Percentiles rank a stretch among this genome's conserved stretches.
phyloP scores from a whole-genome alignment of 2,329 filamentous ascomycete species.

The Didymella sp. region DNA sequence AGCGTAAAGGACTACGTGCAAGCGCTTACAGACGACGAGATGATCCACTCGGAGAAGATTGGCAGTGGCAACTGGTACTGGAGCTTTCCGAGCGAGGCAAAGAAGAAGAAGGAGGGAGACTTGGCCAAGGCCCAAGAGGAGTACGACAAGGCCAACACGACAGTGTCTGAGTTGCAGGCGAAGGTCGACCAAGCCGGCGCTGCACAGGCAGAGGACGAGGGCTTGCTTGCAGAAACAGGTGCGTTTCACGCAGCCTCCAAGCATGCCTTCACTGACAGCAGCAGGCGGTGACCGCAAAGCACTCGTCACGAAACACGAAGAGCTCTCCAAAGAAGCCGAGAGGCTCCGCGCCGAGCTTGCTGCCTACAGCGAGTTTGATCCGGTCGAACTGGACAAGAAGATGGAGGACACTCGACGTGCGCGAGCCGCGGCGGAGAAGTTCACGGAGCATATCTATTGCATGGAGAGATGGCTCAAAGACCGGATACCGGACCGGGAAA shows the following conservation, averaged over 20 bases:
- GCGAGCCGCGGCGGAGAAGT: slow-evolving; percentile 45
- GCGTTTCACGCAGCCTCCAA: background rate
- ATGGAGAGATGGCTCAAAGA: slow-evolving; percentile 56
- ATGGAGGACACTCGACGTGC: slow-evolving; percentile 39
- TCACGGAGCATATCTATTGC: slow-evolving; percentile 54
- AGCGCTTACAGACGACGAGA: slow-evolving; percentile 65
- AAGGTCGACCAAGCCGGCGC: slow-evolving; percentile 51
- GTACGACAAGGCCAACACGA: slow-evolving; percentile 46
- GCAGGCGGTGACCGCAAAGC: slow-evolving; percentile 47
- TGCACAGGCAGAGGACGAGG: slow-evolving; percentile 50
- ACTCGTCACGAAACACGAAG: slow-evolving; percentile 46
- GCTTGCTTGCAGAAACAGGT: slow-evolving; percentile 45
- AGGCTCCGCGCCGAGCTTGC: slow-evolving; percentile 51
- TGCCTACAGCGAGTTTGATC: slow-evolving; percentile 56
- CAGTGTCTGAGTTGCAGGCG: slow-evolving; percentile 48
- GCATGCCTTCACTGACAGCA: background rate
- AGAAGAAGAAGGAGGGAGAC: slow-evolving; percentile 53
- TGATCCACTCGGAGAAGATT: slow-evolving; percentile 72
- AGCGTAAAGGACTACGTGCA: slow-evolving; percentile 73
- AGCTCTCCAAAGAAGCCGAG: slow-evolving; percentile 49
- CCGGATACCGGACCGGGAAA: slow-evolving; percentile 51
- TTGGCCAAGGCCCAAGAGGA: slow-evolving; percentile 50
- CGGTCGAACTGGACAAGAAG: slow-evolving; percentile 54
- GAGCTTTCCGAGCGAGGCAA: slow-evolving; percentile 68
- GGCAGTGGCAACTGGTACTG: slow-evolving; percentile 77